A percentile compares a stretch with the other conserved stretches of the same genome.
phyloP scores from a whole-genome alignment of 202 grass and related monocot genomes.

The Zoysia matrella region DNA sequence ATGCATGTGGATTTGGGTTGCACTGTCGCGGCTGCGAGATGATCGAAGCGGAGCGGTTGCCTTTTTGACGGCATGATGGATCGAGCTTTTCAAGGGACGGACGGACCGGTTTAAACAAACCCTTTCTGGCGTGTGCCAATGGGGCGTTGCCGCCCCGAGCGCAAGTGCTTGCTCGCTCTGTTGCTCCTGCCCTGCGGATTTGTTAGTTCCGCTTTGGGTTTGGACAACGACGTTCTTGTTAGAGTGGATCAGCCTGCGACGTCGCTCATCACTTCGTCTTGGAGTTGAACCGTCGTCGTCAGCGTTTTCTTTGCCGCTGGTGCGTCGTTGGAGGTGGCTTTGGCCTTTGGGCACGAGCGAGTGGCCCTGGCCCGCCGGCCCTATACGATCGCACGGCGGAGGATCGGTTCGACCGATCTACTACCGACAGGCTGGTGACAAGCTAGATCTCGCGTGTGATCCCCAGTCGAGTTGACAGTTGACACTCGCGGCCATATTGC shows the following conservation, averaged over 20 bases:
- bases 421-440: slow-evolving; percentile 38
- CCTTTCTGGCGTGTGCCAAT: slow-evolving; percentile 29
- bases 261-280: not conserved
- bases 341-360: not conserved
- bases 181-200: slow-evolving; percentile 23
- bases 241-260: not conserved
- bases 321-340: not conserved
- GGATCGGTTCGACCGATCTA: slow-evolving; percentile 21
- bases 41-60: slow-evolving; percentile 23
- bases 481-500: slow-evolving; percentile 27
- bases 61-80: slow-evolving; percentile 29
- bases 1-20: slow-evolving; percentile 23
- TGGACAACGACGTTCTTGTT: slow-evolving; percentile 8
- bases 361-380: slow-evolving; percentile 34
- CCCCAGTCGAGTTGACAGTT: slow-evolving; percentile 42
- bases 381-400: slow-evolving; percentile 13
- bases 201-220: not conserved
- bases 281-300: not conserved
- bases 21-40: slow-evolving; percentile 40
- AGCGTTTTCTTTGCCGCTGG: not conserved
- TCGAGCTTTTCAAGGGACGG: slow-evolving; percentile 42
- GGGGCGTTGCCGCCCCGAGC: slow-evolving; percentile 21
- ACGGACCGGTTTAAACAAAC: slow-evolving; percentile 41
- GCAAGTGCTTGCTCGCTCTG: not conserved
- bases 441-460: slow-evolving; percentile 25